These are phyloP conservation scores for Sporothrix humicola DNA, from an alignment of 2,329 filamentous ascomycete genomes.

Conservation along the genomic window DNA sequence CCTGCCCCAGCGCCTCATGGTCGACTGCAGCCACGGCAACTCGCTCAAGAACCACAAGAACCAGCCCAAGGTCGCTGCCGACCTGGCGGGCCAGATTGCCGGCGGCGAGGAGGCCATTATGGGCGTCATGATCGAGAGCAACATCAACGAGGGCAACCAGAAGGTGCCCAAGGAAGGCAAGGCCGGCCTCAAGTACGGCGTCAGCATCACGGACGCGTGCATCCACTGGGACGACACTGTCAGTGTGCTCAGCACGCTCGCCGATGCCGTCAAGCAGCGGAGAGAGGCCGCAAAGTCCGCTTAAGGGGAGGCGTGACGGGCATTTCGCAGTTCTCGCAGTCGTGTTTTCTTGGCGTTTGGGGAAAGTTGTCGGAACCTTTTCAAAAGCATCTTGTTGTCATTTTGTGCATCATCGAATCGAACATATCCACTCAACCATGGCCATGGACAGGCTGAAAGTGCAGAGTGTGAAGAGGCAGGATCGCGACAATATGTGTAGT, in stretches of 20 bases:
- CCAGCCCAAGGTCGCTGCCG: conserved; percentile 88
- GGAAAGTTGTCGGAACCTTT: conserved; percentile 1
- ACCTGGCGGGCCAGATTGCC: conserved; percentile 81
- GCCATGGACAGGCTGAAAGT: neutral
- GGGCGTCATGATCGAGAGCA: conserved; percentile 98
- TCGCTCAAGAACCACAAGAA: conserved; percentile 96
- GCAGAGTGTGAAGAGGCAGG: neutral
- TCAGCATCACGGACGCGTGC: conserved; percentile 97
- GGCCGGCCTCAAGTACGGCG: conserved; percentile 84
- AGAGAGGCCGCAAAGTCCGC: conserved; percentile 52
- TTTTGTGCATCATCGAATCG: conserved; percentile 2
- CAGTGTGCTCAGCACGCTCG: conserved; percentile 75
- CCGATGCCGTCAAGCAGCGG: conserved; percentile 77
- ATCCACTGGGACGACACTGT: conserved; percentile 94
- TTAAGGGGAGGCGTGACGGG: neutral
- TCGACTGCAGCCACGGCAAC: conserved; percentile 98
- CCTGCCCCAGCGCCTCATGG: conserved; percentile 81
- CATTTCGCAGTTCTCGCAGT: neutral
- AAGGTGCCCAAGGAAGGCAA: conserved; percentile 90
- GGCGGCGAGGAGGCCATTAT: conserved; percentile 86
- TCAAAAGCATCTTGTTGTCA: conserved; percentile 3
- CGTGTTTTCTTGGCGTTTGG: conserved; percentile 25
- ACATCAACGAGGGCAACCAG: conserved; percentile 93
- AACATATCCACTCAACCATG: neutral
- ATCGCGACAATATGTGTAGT: neutral